These are phyloP conservation scores for Amorphotheca resinae DNA, from an alignment of 495 filamentous ascomycete genomes.

Conservation along the genomic window DNA sequence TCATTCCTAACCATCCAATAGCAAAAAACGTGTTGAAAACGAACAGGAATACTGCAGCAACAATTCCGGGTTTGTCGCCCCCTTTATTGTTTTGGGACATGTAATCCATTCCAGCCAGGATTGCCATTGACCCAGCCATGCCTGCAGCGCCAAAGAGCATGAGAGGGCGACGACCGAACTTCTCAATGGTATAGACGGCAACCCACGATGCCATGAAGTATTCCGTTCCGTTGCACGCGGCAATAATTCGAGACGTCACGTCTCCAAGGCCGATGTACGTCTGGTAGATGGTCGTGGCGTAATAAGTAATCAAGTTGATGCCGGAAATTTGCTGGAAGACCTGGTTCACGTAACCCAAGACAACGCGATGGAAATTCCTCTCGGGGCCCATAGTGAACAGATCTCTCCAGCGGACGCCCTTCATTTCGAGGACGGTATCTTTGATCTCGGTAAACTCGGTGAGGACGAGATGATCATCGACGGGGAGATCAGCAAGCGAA, in stretches of 20 bases:
- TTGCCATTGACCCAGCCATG: conserved; percentile 54
- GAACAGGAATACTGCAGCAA: conserved; percentile 49
- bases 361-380: conserved; percentile 60
- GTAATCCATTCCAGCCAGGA: conserved; percentile 39
- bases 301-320: conserved; percentile 68
- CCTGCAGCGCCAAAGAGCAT: conserved; percentile 64
- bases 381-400: conserved; percentile 61
- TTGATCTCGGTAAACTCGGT: conserved; percentile 62
- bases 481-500: conserved; percentile 38
- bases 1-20: conserved; percentile 67
- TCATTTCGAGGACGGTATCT: conserved; percentile 61
- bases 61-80: conserved; percentile 24
- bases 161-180: conserved; percentile 53
- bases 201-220: conserved; percentile 65
- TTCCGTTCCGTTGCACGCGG: conserved; percentile 59
- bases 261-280: conserved; percentile 40
- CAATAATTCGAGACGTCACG: conserved; percentile 45
- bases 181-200: conserved; percentile 58
- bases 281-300: conserved; percentile 53
- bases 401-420: conserved; percentile 50
- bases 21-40: conserved; percentile 70
- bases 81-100: conserved; percentile 22
- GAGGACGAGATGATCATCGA: conserved; percentile 42
- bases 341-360: conserved; percentile 48
- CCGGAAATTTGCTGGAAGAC: conserved; percentile 61